A percentile compares a stretch with the other conserved stretches of the same genome.
Evolutionary conservation across 108 stramenopile genomes (phyloP).

Genomic region (Pseudonitzschia pungens): DNA sequence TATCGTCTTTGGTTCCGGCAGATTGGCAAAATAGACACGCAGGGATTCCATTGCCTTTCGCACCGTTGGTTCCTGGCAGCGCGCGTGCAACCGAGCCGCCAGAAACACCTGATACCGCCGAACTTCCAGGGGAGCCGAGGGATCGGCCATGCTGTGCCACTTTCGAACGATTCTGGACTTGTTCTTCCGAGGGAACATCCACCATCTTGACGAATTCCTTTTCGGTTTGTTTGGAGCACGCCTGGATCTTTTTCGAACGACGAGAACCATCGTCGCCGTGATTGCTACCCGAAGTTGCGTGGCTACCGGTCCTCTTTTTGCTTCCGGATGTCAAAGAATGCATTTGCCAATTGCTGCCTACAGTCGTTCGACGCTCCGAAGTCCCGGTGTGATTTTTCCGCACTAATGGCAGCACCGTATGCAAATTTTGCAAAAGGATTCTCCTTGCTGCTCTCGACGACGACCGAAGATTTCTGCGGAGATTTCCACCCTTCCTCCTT

Average conservation of each 20-base stretch:
- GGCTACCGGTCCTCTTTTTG: background rate
- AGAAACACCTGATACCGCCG: conserved; percentile 63
- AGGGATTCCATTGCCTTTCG: conserved; percentile 54
- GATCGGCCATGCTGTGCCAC: conserved; percentile 64
- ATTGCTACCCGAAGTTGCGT: conserved; percentile 3
- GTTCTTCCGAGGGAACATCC: conserved; percentile 25
- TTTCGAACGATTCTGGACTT: conserved; percentile 39
- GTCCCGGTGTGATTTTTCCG: background rate
- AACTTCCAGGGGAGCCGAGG: conserved; percentile 50
- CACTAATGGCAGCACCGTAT: background rate
- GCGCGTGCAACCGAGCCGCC: conserved; percentile 68
- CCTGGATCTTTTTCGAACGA: conserved; percentile 1
- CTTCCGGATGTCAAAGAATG: background rate
- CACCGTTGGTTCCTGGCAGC: conserved; percentile 62
- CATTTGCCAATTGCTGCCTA: background rate
- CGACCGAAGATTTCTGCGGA: background rate
- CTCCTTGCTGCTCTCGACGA: background rate
- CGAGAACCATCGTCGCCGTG: background rate
- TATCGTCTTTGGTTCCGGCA: conserved; percentile 30
- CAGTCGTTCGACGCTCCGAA: background rate
- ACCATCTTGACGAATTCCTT: conserved; percentile 19
- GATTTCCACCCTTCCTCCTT: background rate
- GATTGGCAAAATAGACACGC: conserved; percentile 11
- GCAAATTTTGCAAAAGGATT: conserved; percentile 66
- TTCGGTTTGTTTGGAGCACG: background rate